Evolutionary conservation across 345 rosid species (phyloP), one percentile per base, ranked within the genome.

Genomic region (Boechera divaricarpa): DNA sequence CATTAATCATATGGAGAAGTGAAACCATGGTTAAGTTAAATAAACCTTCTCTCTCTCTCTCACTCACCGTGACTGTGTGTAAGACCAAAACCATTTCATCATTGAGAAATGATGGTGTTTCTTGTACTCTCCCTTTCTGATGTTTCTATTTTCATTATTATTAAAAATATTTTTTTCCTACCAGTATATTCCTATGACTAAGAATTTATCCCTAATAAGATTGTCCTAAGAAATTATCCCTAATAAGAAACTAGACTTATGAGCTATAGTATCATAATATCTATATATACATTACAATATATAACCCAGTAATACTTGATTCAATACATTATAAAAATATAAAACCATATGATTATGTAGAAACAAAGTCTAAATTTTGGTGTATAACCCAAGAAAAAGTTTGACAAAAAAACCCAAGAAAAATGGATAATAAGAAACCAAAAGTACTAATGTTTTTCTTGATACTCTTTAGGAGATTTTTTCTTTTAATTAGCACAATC

Each of bases 91-190:
- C 73, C 74, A 73, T 60, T 66, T 73, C 82, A 79, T 79, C 79
- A 79, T 79, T 74, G 76, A 79, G 67, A 74, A 74, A 79, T 79
- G 79, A 79, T 79, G 79, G 67, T 74, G 75, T 74, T 79, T 74
- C 49, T 70, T 79, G 82, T 74, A 79, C 79, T 69, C 68, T 5
- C 57, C 35, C 52, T 73, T 65, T 72, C 59, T 59, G 44, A 48
- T 2, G 32, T 71, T 54, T 41, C 1, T 58, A 4, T 65, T 38
- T 33, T 56, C 2, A 29, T 64, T 60, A 42, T 47, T 29, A 35
- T 21, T 29, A 15, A 18, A 71, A 56, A 3, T 26, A 63, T 11
- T 51, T 15, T n/a, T 55, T 8, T 28, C 54, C 7, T 35, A 18
- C 12, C 2, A 3, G 35, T 60, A 52, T 29, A 16, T 52, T 24